Evolutionary conservation across 345 rosid species (phyloP).

Genomic region (Linum trigynum): DNA sequence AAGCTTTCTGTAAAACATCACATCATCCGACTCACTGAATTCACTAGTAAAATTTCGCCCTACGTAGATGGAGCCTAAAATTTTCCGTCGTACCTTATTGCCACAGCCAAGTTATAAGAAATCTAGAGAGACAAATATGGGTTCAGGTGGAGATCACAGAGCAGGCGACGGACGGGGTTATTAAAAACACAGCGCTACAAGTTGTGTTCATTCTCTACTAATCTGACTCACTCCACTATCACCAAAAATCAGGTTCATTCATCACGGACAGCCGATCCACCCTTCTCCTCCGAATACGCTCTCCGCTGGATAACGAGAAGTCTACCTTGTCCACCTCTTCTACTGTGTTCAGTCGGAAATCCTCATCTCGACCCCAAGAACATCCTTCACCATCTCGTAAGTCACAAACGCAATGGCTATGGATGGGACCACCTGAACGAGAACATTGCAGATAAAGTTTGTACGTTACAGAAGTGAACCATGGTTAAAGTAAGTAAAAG

Average conservation of each 20-base stretch:
- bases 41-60: not conserved
- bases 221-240: not conserved
- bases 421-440: constrained; percentile 84
- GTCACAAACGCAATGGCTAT: constrained; percentile 94
- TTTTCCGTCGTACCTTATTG: constrained; percentile 19
- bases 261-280: not conserved
- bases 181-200: not conserved
- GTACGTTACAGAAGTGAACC: not conserved
- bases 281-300: not conserved
- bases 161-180: not conserved
- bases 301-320: not conserved
- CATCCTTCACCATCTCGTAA: constrained; percentile 85
- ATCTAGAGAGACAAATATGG: constrained; percentile 11
- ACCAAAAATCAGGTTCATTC: not conserved
- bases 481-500: not conserved
- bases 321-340: constrained; percentile 3
- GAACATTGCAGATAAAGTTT: not conserved
- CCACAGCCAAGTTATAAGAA: constrained; percentile 12
- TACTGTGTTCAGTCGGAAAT: constrained; percentile 59
- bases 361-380: constrained; percentile 89
- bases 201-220: not conserved
- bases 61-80: not conserved
- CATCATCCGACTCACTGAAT: constrained; percentile 1
- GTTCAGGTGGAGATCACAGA: constrained; percentile 11
- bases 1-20: not conserved